Evolutionary conservation across 2,329 filamentous ascomycete species (phyloP).

Genomic region (Penicillium sp.): DNA sequence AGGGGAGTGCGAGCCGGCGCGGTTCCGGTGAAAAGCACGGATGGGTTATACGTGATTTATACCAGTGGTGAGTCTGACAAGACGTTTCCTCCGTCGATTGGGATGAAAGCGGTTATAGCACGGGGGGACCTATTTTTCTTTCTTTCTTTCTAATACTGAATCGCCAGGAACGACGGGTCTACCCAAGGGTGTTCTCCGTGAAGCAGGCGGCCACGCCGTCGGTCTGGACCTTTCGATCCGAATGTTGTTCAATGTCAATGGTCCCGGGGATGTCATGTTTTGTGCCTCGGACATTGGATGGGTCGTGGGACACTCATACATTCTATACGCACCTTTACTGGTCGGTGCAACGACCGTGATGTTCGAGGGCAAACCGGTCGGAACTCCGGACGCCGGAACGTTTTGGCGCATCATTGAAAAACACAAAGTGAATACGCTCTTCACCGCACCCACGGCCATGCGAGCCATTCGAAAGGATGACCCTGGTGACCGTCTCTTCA

Average conservation of each 20-base stretch:
- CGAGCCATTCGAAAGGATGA: slow-evolving; percentile 84
- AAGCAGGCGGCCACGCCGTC: slow-evolving; percentile 81
- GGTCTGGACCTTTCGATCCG: slow-evolving; percentile 75
- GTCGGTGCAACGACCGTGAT: slow-evolving; percentile 79
- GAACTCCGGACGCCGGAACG: slow-evolving; percentile 77
- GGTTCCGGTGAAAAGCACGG: slow-evolving; percentile 70
- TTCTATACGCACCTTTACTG: slow-evolving; percentile 80
- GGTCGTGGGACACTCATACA: slow-evolving; percentile 83
- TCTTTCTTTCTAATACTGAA: neutral
- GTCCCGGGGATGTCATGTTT: slow-evolving; percentile 76
- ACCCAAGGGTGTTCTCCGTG: slow-evolving; percentile 76
- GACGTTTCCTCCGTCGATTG: too few species aligned
- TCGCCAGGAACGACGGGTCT: slow-evolving; percentile 64
- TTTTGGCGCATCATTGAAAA: slow-evolving; percentile 86
- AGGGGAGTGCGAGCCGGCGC: slow-evolving; percentile 64
- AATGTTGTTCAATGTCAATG: slow-evolving; percentile 75
- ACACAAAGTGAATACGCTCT: slow-evolving; percentile 76
- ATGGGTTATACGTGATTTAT: slow-evolving; percentile 85
- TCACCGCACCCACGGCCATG: slow-evolving; percentile 81
- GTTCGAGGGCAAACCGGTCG: slow-evolving; percentile 90
- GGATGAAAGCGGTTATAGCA: too few species aligned
- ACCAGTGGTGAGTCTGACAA: slow-evolving; percentile 52
- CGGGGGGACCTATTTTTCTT: too few species aligned
- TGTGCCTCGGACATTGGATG: slow-evolving; percentile 85
- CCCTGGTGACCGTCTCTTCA: slow-evolving; percentile 62